A percentile compares a stretch with the other conserved stretches of the same genome.
Evolutionary conservation across 2,329 filamentous ascomycete genomes (phyloP).

Genomic region (Ambrosiella xylebori): DNA sequence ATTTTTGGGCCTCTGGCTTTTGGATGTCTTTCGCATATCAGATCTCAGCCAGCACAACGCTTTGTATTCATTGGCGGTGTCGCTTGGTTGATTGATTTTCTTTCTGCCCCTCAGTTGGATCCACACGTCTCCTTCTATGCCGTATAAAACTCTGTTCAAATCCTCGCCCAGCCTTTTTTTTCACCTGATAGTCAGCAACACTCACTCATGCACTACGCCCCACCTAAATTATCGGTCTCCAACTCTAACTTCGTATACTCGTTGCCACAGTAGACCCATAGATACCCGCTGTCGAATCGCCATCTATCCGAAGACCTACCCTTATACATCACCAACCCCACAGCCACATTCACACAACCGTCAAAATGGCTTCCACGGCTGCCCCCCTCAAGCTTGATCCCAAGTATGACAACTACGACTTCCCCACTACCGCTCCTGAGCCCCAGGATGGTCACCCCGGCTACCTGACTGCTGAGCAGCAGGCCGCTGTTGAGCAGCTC

Average conservation of each 20-base stretch:
- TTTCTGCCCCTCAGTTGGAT: too few species aligned
- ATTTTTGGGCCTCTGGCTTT: too few species aligned
- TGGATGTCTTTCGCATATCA: too few species aligned
- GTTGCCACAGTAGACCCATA: background rate
- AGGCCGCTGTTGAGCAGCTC: constrained; percentile 77
- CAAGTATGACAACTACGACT: constrained; percentile 96
- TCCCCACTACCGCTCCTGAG: constrained; percentile 59
- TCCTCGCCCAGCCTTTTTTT: too few species aligned
- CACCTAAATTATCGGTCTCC: background rate
- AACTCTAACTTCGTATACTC: background rate
- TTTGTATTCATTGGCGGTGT: too few species aligned
- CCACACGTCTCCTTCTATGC: too few species aligned
- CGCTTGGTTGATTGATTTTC: too few species aligned
- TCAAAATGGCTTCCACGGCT: constrained; percentile 13
- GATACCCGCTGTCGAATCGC: too few species aligned
- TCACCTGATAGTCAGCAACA: too few species aligned
- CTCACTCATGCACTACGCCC: too few species aligned
- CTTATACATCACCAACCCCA: background rate
- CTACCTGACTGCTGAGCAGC: constrained; percentile 69
- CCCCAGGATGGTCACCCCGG: constrained; percentile 66
- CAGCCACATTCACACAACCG: background rate
- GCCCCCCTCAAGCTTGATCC: constrained; percentile 44
- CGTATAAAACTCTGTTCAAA: too few species aligned
- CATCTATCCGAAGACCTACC: background rate
- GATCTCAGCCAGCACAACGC: too few species aligned